Percentiles rank a stretch among this genome's conserved stretches.
phyloP scores from a whole-genome alignment of 2,329 filamentous ascomycete genomes.

The Xylariaceae sp. region DNA sequence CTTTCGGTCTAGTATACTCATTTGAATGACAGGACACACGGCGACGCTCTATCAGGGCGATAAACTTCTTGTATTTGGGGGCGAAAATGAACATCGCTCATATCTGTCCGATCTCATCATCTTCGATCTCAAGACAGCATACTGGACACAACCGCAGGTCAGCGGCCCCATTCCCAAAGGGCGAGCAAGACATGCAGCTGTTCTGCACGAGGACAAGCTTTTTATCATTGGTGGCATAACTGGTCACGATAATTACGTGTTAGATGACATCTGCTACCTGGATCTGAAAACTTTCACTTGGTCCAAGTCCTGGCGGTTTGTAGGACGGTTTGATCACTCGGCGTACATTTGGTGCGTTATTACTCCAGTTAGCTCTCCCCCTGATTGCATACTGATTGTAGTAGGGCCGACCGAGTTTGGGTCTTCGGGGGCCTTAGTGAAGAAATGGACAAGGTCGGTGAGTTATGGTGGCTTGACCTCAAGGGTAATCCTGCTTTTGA shows the following conservation, averaged over 20 bases:
- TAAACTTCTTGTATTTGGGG: slow-evolving; percentile 94
- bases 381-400: slow-evolving; percentile 16
- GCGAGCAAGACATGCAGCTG: slow-evolving; percentile 85
- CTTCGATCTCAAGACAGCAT: slow-evolving; percentile 87
- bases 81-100: slow-evolving; percentile 94
- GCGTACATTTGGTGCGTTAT: slow-evolving; percentile 71
- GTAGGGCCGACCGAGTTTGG: slow-evolving; percentile 75
- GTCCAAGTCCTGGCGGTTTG: slow-evolving; percentile 94
- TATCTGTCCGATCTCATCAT: slow-evolving; percentile 95
- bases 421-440: slow-evolving; percentile 92
- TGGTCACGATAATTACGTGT: slow-evolving; percentile 82
- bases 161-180: slow-evolving; percentile 81
- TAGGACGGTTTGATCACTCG: slow-evolving; percentile 89
- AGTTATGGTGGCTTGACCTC: slow-evolving; percentile 96
- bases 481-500: slow-evolving; percentile 85
- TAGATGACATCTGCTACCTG: slow-evolving; percentile 94
- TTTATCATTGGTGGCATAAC: slow-evolving; percentile 96
- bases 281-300: slow-evolving; percentile 97
- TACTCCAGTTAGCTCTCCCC: neutral
- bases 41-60: slow-evolving; percentile 89
- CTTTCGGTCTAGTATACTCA: slow-evolving; percentile 8
- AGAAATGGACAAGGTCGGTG: slow-evolving; percentile 94
- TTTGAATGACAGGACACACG: slow-evolving; percentile 65
- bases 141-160: slow-evolving; percentile 91
- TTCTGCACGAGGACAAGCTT: slow-evolving; percentile 92